These are phyloP conservation scores for Arxiozyma heterogenica DNA, from an alignment of 1,139 yeast species.

Conservation along the genomic window DNA sequence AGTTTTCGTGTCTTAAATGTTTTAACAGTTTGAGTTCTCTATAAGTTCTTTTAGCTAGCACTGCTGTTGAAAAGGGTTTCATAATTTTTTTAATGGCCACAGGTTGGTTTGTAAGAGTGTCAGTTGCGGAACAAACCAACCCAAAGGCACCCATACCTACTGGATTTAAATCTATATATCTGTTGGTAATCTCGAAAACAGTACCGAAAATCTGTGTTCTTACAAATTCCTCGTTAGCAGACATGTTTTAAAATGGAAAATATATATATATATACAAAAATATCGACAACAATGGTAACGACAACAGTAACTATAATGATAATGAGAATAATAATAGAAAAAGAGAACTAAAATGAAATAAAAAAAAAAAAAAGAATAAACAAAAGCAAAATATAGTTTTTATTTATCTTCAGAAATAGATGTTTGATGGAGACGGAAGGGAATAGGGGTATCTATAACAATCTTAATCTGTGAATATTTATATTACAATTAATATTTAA, in stretches of 20 bases:
- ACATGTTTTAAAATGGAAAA: constrained; percentile 11
- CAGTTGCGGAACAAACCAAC: constrained; percentile 91
- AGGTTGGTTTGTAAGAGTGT: constrained; percentile 79
- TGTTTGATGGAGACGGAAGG: too few species aligned
- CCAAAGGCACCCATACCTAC: constrained; percentile 99
- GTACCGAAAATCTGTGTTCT: constrained; percentile 63
- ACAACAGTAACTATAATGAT: too few species aligned
- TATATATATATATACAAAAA: too few species aligned
- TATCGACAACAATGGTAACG: too few species aligned
- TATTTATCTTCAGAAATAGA: too few species aligned
- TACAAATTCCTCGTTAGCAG: constrained; percentile 29
- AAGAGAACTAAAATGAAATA: too few species aligned
- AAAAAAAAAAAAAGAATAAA: too few species aligned
- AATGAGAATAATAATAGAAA: too few species aligned
- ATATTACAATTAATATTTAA: too few species aligned
- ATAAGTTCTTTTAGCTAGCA: constrained; percentile 90
- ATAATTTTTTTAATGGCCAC: constrained; percentile 96
- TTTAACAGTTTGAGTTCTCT: constrained; percentile 88
- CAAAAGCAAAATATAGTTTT: too few species aligned
- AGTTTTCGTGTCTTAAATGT: constrained; percentile 88
- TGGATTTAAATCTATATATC: constrained; percentile 88
- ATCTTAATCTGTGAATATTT: too few species aligned
- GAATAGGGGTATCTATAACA: too few species aligned
- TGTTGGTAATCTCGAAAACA: constrained; percentile 83
- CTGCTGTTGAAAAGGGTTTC: constrained; percentile 95